phyloP scores from a whole-genome alignment of 345 rosid species.

The Conringia planisiliqua region DNA sequence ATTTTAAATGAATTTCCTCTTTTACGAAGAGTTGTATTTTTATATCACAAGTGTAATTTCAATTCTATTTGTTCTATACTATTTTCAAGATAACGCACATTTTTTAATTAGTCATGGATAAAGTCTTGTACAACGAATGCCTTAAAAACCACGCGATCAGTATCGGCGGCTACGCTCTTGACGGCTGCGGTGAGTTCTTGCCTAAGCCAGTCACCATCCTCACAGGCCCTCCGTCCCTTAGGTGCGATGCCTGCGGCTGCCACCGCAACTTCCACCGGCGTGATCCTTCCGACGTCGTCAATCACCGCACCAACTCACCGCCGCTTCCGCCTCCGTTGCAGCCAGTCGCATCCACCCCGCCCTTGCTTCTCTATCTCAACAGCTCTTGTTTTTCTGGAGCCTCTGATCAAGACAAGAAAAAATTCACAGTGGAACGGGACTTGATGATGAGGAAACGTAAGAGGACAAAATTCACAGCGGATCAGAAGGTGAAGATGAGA shows the following conservation, averaged over 20 bases:
- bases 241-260: neutral
- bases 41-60: neutral
- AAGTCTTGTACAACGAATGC: neutral
- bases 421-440: neutral
- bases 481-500: neutral
- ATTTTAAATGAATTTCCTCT: neutral
- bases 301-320: neutral
- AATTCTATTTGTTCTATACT: neutral
- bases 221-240: neutral
- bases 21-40: neutral
- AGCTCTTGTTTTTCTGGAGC: neutral
- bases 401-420: neutral
- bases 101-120: neutral
- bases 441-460: neutral
- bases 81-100: too few species aligned
- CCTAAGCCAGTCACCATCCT: neutral
- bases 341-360: neutral
- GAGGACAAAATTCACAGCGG: neutral
- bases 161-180: neutral
- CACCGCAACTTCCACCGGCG: neutral
- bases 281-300: neutral
- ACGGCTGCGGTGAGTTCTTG: neutral
- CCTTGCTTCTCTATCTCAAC: neutral
- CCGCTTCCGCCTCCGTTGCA: neutral
- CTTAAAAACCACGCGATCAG: neutral